Base-by-base conservation (phyloP, 306 rosid species). In the Senna tora region DNA sequence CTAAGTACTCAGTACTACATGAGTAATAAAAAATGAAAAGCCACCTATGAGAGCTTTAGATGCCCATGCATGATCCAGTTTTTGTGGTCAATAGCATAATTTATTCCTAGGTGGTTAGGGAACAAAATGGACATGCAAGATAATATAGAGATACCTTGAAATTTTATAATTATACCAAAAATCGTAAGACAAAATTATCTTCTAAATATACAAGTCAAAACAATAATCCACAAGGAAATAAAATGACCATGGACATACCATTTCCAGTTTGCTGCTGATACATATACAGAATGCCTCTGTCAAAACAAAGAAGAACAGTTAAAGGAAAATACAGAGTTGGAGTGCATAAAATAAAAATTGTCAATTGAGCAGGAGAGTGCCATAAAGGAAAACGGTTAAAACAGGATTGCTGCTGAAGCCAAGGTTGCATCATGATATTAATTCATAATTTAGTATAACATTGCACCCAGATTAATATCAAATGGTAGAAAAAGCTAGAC, bases 231-330 rank as follows among this genome's bases (percentile, higher is more conserved):
- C 12, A 53, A 47, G 22, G 62, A 36, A 61, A 61, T 22, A 61
- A 61, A 61, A 19, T 2, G 70, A 64, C 63, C 55, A 78, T 58
- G 75, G 49, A 64, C 92, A 72, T 84, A 95, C 99, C 93, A 46
- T 92, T 88, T 73, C 97, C 97, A 81, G 97, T 86, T 81, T 84
- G 79, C 83, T 88, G 88, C 83, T 47, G 85, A 80, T 91, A 95
- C 74, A 87, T 6, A 52, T 75, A 61, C 82, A 95, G 76, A 68
- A 95, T 95, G 50, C 93, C 96, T 78, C 99, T 95, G 89, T 72
- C 54, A 77, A 66, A 54, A 77, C 20, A 57, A 75, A 25, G 76
- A 76, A 76, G 69, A 64, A 71, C 43, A 2, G 67, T 82, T 71
- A 87, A 81, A 22, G 46, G 52, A 74, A 36, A 45, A 58, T 9